Conservation (phyloP, 345 rosid species). For the Nasturtium officinale region DNA sequence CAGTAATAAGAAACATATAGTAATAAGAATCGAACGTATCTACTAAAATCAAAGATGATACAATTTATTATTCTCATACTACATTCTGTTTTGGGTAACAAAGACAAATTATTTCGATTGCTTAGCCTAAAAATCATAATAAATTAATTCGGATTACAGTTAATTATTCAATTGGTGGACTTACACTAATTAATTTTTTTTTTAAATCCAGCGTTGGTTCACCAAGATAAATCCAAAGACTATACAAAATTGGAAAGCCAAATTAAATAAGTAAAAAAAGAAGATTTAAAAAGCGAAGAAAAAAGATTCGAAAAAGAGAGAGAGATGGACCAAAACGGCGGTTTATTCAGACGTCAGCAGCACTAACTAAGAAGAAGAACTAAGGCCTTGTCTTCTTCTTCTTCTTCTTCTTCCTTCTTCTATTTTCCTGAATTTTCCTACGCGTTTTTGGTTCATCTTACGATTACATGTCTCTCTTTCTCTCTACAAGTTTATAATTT, state of each 20-base stretch:
- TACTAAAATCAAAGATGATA: no score
- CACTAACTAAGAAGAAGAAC: slow-evolving; percentile 38
- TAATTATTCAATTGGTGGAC: slow-evolving; percentile 24
- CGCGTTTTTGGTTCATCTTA: slow-evolving; percentile 15
- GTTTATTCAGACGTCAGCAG: slow-evolving; percentile 45
- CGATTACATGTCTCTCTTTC: slow-evolving; percentile 5
- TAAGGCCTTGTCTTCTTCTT: background rate
- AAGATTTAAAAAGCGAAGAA: slow-evolving; percentile 17
- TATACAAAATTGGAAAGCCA: slow-evolving; percentile 10
- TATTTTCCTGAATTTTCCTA: background rate
- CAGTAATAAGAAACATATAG: background rate
- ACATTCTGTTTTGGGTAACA: background rate
- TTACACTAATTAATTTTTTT: slow-evolving; percentile 2
- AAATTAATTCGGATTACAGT: background rate
- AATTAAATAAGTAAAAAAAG: background rate
- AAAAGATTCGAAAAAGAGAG: slow-evolving; percentile 37
- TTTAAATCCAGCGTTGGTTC: background rate
- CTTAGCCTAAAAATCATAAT: background rate
- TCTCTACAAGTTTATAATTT: background rate
- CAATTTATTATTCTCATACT: background rate
- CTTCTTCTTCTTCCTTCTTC: slow-evolving; percentile 16
- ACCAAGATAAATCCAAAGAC: slow-evolving; percentile 35
- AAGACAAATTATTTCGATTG: slow-evolving; percentile 7
- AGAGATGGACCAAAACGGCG: slow-evolving; percentile 41
- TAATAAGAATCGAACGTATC: background rate